Evolutionary conservation across 176 grass and related monocot species (phyloP).

Genomic region (Aechmea fasciata): DNA sequence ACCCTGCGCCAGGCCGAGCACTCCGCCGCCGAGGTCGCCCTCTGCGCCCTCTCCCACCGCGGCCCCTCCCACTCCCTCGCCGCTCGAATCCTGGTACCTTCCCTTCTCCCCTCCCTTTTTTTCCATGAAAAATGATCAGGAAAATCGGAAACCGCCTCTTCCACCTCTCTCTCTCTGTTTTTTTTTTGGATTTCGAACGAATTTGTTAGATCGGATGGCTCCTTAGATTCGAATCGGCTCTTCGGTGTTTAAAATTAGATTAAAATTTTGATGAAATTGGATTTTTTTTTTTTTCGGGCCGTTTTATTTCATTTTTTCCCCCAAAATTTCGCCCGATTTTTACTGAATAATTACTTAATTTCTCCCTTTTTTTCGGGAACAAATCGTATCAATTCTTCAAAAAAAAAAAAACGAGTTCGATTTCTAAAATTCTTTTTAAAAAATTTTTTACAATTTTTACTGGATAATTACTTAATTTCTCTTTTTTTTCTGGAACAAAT

Average conservation of each 20-base stretch:
- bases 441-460: too few species aligned
- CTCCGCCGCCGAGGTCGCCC: slow-evolving; percentile 85
- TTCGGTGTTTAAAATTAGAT: neutral
- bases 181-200: neutral
- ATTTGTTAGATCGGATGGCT: too few species aligned
- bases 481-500: too few species aligned
- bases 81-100: slow-evolving; percentile 72
- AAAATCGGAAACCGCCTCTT: neutral
- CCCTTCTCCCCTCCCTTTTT: neutral
- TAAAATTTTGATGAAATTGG: neutral
- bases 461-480: too few species aligned
- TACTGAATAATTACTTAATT: too few species aligned
- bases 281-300: neutral
- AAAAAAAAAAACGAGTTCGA: too few species aligned
- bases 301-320: neutral
- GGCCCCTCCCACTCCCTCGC: slow-evolving; percentile 90
- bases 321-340: too few species aligned
- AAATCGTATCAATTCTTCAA: too few species aligned
- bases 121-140: neutral
- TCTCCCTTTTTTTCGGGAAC: too few species aligned
- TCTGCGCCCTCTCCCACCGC: slow-evolving; percentile 65
- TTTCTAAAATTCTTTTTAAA: too few species aligned
- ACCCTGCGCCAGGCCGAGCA: slow-evolving; percentile 97
- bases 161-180: neutral
- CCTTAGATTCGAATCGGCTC: neutral